Base-by-base conservation (phyloP, 2,329 filamentous ascomycete genomes). In the Geosmithia flava region DNA sequence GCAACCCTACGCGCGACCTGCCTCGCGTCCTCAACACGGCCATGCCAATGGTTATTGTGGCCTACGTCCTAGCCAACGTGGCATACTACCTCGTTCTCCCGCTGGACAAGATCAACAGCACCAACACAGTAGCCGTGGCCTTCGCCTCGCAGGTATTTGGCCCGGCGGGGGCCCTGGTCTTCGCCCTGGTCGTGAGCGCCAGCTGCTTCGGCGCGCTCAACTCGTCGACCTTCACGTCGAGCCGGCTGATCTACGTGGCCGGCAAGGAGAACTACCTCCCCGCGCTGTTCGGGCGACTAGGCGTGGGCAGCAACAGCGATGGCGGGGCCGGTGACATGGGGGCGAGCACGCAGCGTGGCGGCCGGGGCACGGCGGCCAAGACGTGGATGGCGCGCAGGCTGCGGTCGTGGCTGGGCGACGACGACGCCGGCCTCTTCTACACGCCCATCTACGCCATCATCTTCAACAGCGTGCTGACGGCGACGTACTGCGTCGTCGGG, bases 241-340 rank as follows among this genome's bases (percentile, higher is more conserved):
- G 89, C 50, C 85, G 93, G 10, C 77, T 98, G 1, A 85, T 96
- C 55, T 98, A 97, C 67, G 89, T 83, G 11, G 93, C 93, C 3
- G 90, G 89, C 29, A 95, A 95, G 61, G 93, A 98, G 69, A 90
- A 90, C 42, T 97, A 95, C 62, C 77, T 98, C 16, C 93, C 93
- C 0, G 71, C 75, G 1, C 56, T 95, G 6, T 94, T 97, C 58
- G 87, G 88, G 42, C 84, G 80, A 44, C 82, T 97, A 47, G 93
- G 93, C 8, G 68, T 91, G 74, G 78, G 19, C 33, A 37, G 33
- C 33, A 8, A 27, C 23, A 63, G 60, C 17, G 61, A 59, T 33
- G 45, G 37, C 37, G 15, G 37, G 3, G 15, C 5, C 15, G 58
- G 62, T n/a, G 64, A 68, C 16, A 59, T 66, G 33, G 55, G 58